Conservation (phyloP, 495 filamentous ascomycete species). For the Hyaloscypha hepaticicola region DNA sequence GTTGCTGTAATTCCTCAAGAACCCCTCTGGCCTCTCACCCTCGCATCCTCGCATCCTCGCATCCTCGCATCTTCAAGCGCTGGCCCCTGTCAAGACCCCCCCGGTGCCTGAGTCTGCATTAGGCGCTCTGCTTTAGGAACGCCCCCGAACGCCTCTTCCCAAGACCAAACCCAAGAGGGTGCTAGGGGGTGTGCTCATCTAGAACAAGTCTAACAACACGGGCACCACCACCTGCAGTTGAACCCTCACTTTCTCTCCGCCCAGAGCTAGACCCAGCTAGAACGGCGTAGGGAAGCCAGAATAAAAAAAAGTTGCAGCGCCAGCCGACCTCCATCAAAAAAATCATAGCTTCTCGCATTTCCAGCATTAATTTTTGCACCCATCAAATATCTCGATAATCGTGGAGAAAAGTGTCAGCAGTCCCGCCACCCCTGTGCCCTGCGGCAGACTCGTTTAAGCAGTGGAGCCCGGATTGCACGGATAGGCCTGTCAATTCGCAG, state of each 20-base stretch:
- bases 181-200: not conserved
- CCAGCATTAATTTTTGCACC: not conserved
- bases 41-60: not conserved
- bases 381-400: constrained; percentile 12
- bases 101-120: not conserved
- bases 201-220: not conserved
- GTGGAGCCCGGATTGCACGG: not conserved
- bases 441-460: constrained; percentile 1
- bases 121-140: not conserved
- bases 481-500: constrained; percentile 4
- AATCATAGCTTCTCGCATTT: not conserved
- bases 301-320: not conserved
- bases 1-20: too few species aligned
- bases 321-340: not conserved
- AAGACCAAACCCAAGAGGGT: not conserved
- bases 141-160: not conserved
- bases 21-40: too few species aligned
- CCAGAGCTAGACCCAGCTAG: not conserved
- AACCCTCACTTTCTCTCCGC: not conserved
- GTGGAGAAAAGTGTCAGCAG: constrained; percentile 1
- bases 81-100: not conserved
- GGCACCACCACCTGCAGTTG: not conserved
- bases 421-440: not conserved
- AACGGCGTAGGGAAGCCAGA: not conserved
- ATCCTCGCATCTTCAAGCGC: not conserved